Conservation (phyloP, 257 asterid species). For the Primulina huaijiensis region DNA sequence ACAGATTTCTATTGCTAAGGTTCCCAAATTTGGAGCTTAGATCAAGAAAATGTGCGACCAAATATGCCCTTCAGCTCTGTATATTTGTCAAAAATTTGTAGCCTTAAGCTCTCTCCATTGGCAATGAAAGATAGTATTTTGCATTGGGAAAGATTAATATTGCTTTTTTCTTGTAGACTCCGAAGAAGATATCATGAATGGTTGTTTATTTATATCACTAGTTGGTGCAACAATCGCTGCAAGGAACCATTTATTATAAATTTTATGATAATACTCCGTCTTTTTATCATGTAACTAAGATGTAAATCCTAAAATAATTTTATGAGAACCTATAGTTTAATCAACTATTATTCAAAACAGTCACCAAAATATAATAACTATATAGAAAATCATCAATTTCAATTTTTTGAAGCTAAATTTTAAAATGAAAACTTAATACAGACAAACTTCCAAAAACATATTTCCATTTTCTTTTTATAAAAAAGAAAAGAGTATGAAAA, state of each 20-base stretch:
- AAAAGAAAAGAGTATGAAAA: no score
- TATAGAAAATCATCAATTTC: no score
- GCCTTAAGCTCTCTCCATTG: slow-evolving; percentile 23
- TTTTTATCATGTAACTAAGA: no score
- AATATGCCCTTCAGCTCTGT: background rate
- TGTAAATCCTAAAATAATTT: no score
- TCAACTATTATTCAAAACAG: no score
- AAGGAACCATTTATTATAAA: background rate
- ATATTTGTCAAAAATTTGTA: background rate
- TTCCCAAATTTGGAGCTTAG: slow-evolving; percentile 83
- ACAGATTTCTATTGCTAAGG: slow-evolving; percentile 76
- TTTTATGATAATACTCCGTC: no score
- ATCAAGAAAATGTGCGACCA: background rate
- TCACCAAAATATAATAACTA: no score
- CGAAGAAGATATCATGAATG: background rate
- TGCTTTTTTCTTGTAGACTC: background rate
- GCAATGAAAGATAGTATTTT: background rate
- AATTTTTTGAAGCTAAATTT: background rate
- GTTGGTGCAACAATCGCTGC: background rate
- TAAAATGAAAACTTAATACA: background rate
- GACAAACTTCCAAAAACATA: background rate
- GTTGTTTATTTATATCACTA: no score
- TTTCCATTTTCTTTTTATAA: no score
- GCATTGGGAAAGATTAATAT: background rate
- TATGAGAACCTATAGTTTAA: no score